Base-by-base conservation (phyloP, 192 early-diverging fungal genomes). In the Entophlyctis luteolus region DNA sequence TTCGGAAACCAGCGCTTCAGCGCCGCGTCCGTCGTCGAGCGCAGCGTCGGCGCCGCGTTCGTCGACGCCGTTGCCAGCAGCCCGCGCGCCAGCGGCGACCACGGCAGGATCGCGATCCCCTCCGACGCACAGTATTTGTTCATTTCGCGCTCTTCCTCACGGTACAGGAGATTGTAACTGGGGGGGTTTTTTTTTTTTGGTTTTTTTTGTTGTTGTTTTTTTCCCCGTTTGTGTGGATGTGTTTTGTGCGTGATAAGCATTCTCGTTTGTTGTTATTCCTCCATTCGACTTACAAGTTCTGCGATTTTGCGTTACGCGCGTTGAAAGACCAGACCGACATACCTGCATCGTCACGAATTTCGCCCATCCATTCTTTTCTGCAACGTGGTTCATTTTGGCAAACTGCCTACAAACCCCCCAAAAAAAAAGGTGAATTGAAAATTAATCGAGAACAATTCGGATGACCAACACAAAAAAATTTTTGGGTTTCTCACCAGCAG, bases 121-220 rank as follows among this genome's bases (percentile, higher is more conserved):
- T 54, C 45, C 60, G 83, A 75, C 18, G 54, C 23, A 62, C 67
- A 77, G 39, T 77, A 81, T 18, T 73, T 81, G 42, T 71, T 68
- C 75, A 81, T 86, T 47, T 85, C 83, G 23, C 84, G 69, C 54
- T 85, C 83, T 59, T 86, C 84, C 33, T 85, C 83, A 54, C 83
- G 80, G 62, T 77, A 77, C 55, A 78, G 34, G 23, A 72, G 66
- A 33, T 71, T 80, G 36, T 72, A 74, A 47, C 45, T 39, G 63
- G 68, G 27, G 1, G 45, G 22, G 45, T n/a, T 16, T 47, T 47
- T n/a, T 2, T 22, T 2, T 47, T 71, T 22, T 0, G 35, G 45
- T 22, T 36, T 27, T 71, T n/a, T n/a, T n/a, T n/a, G n/a, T n/a
- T n/a, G 33, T 5, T n/a, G 2, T 55, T 62, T 16, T 71, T 12